Evolutionary conservation across 257 asterid species (phyloP).

Genomic region (Gentiana dahurica): DNA sequence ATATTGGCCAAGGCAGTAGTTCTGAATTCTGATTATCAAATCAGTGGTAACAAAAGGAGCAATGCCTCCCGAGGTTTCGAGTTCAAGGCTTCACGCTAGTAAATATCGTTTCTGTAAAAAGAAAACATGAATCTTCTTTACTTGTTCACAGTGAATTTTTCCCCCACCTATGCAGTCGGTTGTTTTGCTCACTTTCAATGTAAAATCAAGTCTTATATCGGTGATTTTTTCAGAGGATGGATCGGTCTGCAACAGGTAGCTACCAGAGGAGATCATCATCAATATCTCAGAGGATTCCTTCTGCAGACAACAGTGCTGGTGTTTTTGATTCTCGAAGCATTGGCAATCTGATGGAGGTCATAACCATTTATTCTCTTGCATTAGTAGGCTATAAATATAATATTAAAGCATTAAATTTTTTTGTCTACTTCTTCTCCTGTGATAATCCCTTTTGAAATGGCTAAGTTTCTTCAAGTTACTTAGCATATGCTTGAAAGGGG

Average conservation of each 20-base stretch:
- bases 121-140: too few relatives aligned
- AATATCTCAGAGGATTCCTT: constrained; percentile 43
- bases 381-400: not conserved
- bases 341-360: constrained; percentile 85
- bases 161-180: not conserved
- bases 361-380: not conserved
- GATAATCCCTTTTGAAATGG: not conserved
- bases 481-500: not conserved
- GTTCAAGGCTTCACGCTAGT: too few relatives aligned
- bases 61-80: too few relatives aligned
- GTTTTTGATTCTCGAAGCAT: constrained; percentile 58
- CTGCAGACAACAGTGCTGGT: constrained; percentile 30
- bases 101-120: too few relatives aligned
- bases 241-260: constrained; percentile 55
- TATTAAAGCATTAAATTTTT: too few relatives aligned
- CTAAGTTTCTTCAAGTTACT: not conserved
- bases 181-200: not conserved
- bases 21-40: too few relatives aligned
- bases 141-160: too few relatives aligned
- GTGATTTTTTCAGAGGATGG: constrained; percentile 51
- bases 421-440: not conserved
- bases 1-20: too few relatives aligned
- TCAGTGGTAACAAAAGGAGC: too few relatives aligned
- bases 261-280: constrained; percentile 50
- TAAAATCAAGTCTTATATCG: constrained; percentile 1